These are phyloP conservation scores for Botrytis squamosa DNA, from an alignment of 2,329 filamentous ascomycete genomes.

Conservation along the genomic window DNA sequence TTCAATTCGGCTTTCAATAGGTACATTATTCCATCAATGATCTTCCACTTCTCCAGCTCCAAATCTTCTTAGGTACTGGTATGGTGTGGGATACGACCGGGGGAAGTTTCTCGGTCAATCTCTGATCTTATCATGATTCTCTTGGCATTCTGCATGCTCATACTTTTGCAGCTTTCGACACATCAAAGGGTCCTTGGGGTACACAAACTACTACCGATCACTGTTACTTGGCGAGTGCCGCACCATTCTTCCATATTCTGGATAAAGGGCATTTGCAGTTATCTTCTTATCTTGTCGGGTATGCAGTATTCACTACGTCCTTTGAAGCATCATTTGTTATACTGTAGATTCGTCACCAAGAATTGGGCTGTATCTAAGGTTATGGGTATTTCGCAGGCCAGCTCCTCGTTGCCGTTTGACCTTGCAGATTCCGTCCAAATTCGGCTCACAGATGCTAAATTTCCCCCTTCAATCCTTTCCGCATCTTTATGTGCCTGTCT, in stretches of 20 bases:
- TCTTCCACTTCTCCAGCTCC: not conserved
- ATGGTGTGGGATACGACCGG: not conserved
- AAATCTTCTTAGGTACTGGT: not conserved
- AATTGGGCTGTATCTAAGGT: not conserved
- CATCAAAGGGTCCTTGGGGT: not conserved
- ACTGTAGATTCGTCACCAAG: not conserved
- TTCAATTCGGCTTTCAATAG: not conserved
- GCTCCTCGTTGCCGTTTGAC: not conserved
- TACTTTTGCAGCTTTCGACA: not conserved
- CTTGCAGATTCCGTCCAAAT: not conserved
- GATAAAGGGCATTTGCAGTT: not conserved
- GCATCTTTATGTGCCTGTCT: not conserved
- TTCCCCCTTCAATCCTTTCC: not conserved
- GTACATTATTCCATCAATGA: not conserved
- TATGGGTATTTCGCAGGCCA: too few species aligned
- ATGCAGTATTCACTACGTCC: not conserved
- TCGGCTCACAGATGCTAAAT: not conserved
- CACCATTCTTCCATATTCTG: too few species aligned
- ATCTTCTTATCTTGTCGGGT: not conserved
- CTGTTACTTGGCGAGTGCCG: not conserved
- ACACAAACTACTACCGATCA: not conserved
- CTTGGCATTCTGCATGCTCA: not conserved
- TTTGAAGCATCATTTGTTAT: not conserved
- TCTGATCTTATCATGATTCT: not conserved
- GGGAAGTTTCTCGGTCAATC: not conserved